Evolutionary conservation across 495 filamentous ascomycete genomes (phyloP), one percentile per base, ranked within the genome.

Genomic region (Lasiosphaeria miniovina): DNA sequence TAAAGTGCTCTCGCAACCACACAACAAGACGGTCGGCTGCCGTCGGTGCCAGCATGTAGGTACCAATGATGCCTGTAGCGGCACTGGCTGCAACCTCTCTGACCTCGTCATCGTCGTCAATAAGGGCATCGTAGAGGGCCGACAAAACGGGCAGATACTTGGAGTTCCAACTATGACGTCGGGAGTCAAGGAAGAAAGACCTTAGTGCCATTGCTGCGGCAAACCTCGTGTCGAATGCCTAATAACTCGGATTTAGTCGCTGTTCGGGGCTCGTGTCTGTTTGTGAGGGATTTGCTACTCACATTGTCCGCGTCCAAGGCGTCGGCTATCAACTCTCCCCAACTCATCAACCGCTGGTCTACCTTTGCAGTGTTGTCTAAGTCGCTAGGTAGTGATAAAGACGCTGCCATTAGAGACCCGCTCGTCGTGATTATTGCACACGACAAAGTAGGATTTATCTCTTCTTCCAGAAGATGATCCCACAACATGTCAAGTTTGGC

Each of bases 51-150:
- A 77, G 64, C 3, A 77, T 57, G n/a, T 58, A 52, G 15, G 64
- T 60, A 8, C 68, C 65, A 0, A 83, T 51, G 4, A 86, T 58
- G 31, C 51, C 45, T 11, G 73, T 67, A 0, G 80, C 74, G 4
- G 76, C 73, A 3, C 41, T 36, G 4, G 92, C 85, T 8, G 85
- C 88, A 0, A 83, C 68, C 11, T 87, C 82, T 4, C 93, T 82
- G 43, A 96, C 78, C 45, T 96, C 93, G 49, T 95, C 90, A 64
- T 97, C 94, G 64, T 98, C 94, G 70, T 97, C 94, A 60, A 89
- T 87, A 0, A 97, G 77, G 62, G 61, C 64, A 80, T 74, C 71
- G 65, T 81, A 84, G n/a, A 84, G 75, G 0, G 75, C 74, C 1
- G 74, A 62, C 40, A 78, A 77, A 73, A 55, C 83, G 46, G 64